Conservation (phyloP, 2,329 filamentous ascomycete species). For the Epichloe hybrida region DNA sequence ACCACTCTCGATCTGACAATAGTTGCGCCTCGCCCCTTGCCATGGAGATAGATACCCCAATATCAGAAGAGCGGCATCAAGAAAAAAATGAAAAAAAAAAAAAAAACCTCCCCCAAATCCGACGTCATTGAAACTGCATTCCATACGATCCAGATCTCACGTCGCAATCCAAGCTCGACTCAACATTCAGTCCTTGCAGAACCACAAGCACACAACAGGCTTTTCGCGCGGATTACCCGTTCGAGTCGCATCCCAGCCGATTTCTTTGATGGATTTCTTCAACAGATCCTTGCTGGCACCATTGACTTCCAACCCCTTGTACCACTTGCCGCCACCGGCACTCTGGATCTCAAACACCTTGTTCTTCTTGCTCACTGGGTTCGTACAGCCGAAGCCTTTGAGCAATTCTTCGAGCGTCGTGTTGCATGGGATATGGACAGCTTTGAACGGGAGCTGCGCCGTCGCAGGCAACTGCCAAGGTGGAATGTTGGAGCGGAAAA, state of each 20-base stretch:
- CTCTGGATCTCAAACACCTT: slow-evolving; percentile 41
- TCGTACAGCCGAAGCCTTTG: slow-evolving; percentile 42
- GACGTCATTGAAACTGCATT: no score
- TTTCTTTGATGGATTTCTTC: slow-evolving; percentile 35
- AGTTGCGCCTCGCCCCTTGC: no score
- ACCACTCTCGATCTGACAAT: no score
- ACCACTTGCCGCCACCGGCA: slow-evolving; percentile 45
- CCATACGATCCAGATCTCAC: no score
- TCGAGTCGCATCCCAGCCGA: slow-evolving; percentile 44
- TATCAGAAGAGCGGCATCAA: no score
- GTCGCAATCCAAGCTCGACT: not conserved
- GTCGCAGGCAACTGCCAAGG: slow-evolving; percentile 39
- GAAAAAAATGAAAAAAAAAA: no score
- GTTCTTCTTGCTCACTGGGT: slow-evolving; percentile 38
- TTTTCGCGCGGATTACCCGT: slow-evolving; percentile 34
- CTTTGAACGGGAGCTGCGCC: slow-evolving; percentile 31
- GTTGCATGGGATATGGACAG: slow-evolving; percentile 37
- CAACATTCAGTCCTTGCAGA: slow-evolving; percentile 34
- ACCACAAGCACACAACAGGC: slow-evolving; percentile 46
- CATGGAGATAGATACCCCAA: no score
- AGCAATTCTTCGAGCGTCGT: slow-evolving; percentile 44
- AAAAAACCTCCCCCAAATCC: no score
- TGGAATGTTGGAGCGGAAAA: slow-evolving; percentile 35
- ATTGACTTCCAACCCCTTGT: slow-evolving; percentile 36
- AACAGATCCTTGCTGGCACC: slow-evolving; percentile 36